Conservation (phyloP, 2,329 filamentous ascomycete species). For the Colletotrichum scovillei region DNA sequence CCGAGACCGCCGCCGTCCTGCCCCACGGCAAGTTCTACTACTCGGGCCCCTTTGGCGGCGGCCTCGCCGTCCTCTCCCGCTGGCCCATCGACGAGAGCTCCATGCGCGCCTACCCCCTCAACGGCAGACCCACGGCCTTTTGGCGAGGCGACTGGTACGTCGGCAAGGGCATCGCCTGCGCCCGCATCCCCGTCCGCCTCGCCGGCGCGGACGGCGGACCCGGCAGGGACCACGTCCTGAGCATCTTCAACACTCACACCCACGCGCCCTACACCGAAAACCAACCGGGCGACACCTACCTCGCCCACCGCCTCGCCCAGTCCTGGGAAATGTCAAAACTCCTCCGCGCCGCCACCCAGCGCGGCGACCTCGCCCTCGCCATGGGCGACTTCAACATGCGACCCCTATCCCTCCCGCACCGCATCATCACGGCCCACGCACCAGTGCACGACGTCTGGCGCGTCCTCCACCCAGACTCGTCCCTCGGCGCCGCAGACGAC, state of each 20-base stretch:
- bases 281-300: constrained; percentile 84
- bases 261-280: constrained; percentile 86
- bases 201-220: background rate
- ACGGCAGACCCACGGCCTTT: constrained; percentile 92
- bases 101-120: constrained; percentile 90
- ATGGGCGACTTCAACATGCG: constrained; percentile 97
- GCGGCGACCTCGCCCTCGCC: constrained; percentile 85
- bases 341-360: constrained; percentile 82
- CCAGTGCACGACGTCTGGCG: constrained; percentile 88
- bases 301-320: constrained; percentile 90
- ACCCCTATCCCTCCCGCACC: constrained; percentile 86
- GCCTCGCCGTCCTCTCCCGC: constrained; percentile 87
- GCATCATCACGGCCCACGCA: constrained; percentile 81
- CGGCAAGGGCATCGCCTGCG: constrained; percentile 91
- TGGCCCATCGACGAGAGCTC: constrained; percentile 93
- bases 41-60: constrained; percentile 88
- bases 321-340: constrained; percentile 95
- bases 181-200: constrained; percentile 65
- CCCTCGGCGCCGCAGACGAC: constrained; percentile 78
- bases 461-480: constrained; percentile 83
- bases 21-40: constrained; percentile 95
- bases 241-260: constrained; percentile 88
- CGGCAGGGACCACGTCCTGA: constrained; percentile 72
- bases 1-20: constrained; percentile 77
- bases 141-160: constrained; percentile 97